Conservation (phyloP, 2,329 filamentous ascomycete species). For the Purpureocillium takamizusanense region DNA sequence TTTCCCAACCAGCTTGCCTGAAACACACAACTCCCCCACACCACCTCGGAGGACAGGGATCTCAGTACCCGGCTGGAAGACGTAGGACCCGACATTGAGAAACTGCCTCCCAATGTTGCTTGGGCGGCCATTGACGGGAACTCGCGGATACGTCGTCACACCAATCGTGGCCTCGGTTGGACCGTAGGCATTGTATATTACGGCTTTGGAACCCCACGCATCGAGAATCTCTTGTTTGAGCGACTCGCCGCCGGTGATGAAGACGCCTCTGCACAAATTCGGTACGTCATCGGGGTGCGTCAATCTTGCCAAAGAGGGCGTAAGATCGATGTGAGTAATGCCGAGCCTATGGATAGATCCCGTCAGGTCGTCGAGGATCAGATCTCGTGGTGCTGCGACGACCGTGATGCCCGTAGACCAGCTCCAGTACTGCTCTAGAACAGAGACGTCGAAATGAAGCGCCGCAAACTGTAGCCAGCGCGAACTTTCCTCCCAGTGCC, state of each 20-base stretch:
- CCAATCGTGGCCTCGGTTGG: constrained; percentile 92
- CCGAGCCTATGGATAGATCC: constrained; percentile 59
- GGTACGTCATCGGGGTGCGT: constrained; percentile 75
- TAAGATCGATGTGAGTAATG: constrained; percentile 89
- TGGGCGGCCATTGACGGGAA: constrained; percentile 67
- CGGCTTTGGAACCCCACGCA: constrained; percentile 67
- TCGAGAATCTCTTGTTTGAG: constrained; percentile 85
- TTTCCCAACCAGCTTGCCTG: constrained; percentile 77
- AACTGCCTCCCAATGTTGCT: constrained; percentile 86
- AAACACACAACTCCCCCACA: constrained; percentile 82
- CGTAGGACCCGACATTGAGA: constrained; percentile 76
- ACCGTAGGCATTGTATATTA: constrained; percentile 89
- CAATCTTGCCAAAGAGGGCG: constrained; percentile 74
- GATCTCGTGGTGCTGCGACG: constrained; percentile 70
- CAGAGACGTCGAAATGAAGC: constrained; percentile 89
- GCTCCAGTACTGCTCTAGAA: constrained; percentile 91
- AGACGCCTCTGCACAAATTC: constrained; percentile 70
- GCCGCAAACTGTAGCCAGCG: constrained; percentile 90
- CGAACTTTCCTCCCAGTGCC: constrained; percentile 64
- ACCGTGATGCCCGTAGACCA: constrained; percentile 87
- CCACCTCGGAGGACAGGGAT: constrained; percentile 67
- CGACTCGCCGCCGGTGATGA: constrained; percentile 87
- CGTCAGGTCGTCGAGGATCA: constrained; percentile 77
- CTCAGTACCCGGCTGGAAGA: constrained; percentile 62
- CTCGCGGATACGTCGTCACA: constrained; percentile 79